Evolutionary conservation across 2,329 filamentous ascomycete species (phyloP).

Genomic region (Apiospora rasikravindrae): DNA sequence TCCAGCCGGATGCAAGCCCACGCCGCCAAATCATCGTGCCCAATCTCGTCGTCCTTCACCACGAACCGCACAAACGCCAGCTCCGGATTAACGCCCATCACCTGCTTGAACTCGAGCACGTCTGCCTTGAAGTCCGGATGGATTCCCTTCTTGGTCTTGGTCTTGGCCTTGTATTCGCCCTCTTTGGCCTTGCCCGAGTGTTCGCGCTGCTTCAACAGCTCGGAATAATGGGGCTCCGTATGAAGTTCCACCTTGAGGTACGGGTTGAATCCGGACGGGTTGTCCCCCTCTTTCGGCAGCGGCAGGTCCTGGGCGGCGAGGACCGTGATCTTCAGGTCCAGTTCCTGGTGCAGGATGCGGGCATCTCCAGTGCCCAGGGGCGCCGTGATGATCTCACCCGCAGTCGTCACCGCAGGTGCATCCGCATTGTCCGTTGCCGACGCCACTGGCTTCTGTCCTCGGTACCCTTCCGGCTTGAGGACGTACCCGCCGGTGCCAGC

Average conservation of each 20-base stretch:
- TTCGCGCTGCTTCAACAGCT: conserved; percentile 31
- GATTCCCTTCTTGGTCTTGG: conserved; percentile 60
- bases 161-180: conserved; percentile 63
- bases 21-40: conserved; percentile 77
- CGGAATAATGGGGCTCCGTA: conserved; percentile 59
- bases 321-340: conserved; percentile 75
- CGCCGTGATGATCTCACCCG: conserved; percentile 20
- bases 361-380: conserved; percentile 28
- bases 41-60: conserved; percentile 84
- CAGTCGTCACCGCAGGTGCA: conserved; percentile 21
- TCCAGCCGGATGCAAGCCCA: conserved; percentile 92
- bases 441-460: conserved; percentile 39
- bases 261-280: conserved; percentile 67
- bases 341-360: conserved; percentile 57
- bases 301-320: conserved; percentile 79
- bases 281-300: conserved; percentile 60
- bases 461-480: conserved; percentile 73
- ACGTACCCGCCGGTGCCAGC: conserved; percentile 82
- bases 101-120: conserved; percentile 59
- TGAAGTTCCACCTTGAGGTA: conserved; percentile 88
- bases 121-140: conserved; percentile 68
- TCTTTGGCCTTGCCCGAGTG: conserved; percentile 62
- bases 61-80: conserved; percentile 82
- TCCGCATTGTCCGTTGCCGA: conserved; percentile 20
- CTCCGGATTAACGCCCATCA: conserved; percentile 66